Conservation (phyloP, 2,329 filamentous ascomycete genomes). For the Bisporella sp. region DNA sequence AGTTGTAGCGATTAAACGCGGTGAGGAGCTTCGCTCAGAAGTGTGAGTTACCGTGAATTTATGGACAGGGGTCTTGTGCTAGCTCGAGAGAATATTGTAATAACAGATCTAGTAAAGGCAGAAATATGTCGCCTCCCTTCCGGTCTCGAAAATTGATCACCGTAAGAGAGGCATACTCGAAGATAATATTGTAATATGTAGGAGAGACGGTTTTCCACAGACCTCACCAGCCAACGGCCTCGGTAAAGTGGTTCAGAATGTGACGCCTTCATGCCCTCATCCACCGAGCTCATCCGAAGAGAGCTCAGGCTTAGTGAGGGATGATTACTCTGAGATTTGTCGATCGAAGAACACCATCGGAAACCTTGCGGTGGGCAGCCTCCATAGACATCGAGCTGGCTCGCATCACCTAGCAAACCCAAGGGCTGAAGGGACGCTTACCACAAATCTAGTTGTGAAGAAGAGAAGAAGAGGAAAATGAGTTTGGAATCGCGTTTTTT, state of each 20-base stretch:
- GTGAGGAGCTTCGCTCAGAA: too few species aligned
- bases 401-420: conserved; percentile 58
- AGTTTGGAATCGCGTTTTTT: not conserved
- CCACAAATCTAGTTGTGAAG: conserved; percentile 70
- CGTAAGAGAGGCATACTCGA: too few species aligned
- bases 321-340: conserved; percentile 85
- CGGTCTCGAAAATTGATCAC: too few species aligned
- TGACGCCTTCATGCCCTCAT: conserved; percentile 58
- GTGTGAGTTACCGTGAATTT: too few species aligned
- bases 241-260: conserved; percentile 77
- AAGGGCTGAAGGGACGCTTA: conserved; percentile 67
- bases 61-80: too few species aligned
- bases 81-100: too few species aligned
- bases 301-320: conserved; percentile 59
- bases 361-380: conserved; percentile 47
- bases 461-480: conserved; percentile 24
- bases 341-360: conserved; percentile 80
- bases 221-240: conserved; percentile 84
- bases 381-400: conserved; percentile 83
- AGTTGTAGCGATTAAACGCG: too few species aligned
- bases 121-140: too few species aligned
- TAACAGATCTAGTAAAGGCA: too few species aligned
- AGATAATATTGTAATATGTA: conserved; percentile 14
- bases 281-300: conserved; percentile 61
- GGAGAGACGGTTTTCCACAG: conserved; percentile 51